Evolutionary conservation across 2,329 filamentous ascomycete species (phyloP), one percentile per base, ranked within the genome.

Genomic region (Graphilbum fragrans): DNA sequence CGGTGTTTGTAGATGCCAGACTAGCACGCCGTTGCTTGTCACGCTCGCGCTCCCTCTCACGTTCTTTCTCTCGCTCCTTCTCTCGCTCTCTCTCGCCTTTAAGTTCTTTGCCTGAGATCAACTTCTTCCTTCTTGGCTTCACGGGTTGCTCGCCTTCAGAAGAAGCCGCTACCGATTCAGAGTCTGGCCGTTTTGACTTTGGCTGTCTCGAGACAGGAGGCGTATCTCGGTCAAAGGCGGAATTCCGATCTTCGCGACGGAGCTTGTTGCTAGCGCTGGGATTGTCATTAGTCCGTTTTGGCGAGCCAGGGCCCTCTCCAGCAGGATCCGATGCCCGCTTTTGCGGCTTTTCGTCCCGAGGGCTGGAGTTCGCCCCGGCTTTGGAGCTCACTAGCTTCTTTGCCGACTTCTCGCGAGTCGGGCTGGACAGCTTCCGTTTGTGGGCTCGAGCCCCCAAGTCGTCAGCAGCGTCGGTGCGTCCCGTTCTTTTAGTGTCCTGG

Each of bases 91-190:
- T 64, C 51, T 77, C 72, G 10, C 71, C 72, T 46, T 75, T 73
- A 32, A 79, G 57, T 43, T 80, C 77, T 39, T 69, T 71, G 29
- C 77, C 77, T 1, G 77, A 80, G 18, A 81, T 66, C 11, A 82
- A 64, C 52, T 80, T 82, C 52, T 80, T 82, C 32, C 74, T 65
- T 20, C 77, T 62, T 2, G 76, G 75, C 52, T 80, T 81, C 19
- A 65, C 55, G 9, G 69, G 56, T 52, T 17, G n/a, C 12, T 77
- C 74, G 2, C 67, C 75, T 51, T 72, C 72, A 27, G 74, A 77
- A 1, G 71, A 74, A 7, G 64, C 59, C 2, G 60, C 64, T 14
- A 67, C 63, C 20, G 64, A 47, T 37, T 80, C 77, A 1, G 70
- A 65, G 39, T 80, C 76, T 2, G 64, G 56, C 37, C 69, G 67